Evolutionary conservation across 1,139 yeast genomes (phyloP), one percentile per base, ranked within the genome.

Genomic region (Suhomyces taliae): DNA sequence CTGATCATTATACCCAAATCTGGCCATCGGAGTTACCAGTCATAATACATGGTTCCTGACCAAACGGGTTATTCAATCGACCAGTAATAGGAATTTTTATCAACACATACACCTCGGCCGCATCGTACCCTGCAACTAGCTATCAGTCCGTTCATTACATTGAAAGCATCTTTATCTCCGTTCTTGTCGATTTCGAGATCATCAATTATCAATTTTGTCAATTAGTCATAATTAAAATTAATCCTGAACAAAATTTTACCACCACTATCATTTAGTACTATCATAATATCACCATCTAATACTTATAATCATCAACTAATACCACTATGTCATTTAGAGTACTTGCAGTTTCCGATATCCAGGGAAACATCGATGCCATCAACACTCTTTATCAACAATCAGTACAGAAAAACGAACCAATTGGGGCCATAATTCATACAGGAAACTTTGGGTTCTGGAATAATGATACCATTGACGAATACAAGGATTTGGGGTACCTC

Each of bases 401-500:
- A 37, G 38, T 45, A 11, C 43, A 35, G 15, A 48, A 34, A 38
- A 49, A 53, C 26, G 47, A 43, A 9, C 54, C 57, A 7, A 49
- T 63, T 11, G 66, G 65, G 52, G 38, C 76, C 29, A 76, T 87
- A 33, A 70, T 87, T 12, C 95, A 87, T 60, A 83, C 90, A 2
- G 95, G 95, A 12, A 85, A 85, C 55, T 87, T 87, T 67, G 95
- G 95, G 12, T 85, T 87, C 60, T 82, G 87, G 69, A 87, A 85
- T 58, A 66, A 66, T 34, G 77, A 76, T 14, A 81, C 88, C 34
- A 72, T 85, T n/a, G 55, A 54, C 19, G 68, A 65, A 9, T 70
- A 78, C 51, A 79, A 84, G 46, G 84, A 81, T 51, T 74, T 79
- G 47, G 71, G 74, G 19, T 81, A 79, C 55, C 59, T 81, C 42